Evolutionary conservation across 495 filamentous ascomycete genomes (phyloP).

Genomic region (Penicillium steckii): DNA sequence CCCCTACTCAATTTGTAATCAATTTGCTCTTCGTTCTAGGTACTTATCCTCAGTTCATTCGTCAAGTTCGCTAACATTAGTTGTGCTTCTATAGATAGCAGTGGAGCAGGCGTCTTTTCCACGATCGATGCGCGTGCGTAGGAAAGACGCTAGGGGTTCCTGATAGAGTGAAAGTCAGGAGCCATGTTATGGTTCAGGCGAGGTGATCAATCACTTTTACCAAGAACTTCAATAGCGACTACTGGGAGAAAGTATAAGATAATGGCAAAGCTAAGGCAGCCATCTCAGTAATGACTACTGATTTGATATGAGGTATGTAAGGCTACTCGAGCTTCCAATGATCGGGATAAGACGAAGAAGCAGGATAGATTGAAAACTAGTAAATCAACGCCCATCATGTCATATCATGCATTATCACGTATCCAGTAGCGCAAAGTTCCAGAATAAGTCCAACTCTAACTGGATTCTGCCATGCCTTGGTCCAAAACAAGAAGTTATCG

Average conservation of each 20-base stretch:
- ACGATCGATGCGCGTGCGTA: background rate
- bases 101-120: background rate
- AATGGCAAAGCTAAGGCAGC: background rate
- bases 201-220: slow-evolving; percentile 1
- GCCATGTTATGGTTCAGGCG: background rate
- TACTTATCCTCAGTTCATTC: too few relatives aligned
- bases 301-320: too few relatives aligned
- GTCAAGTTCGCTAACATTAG: too few relatives aligned
- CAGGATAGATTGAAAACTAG: slow-evolving; percentile 4
- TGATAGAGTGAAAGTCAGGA: background rate
- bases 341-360: background rate
- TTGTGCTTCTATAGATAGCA: background rate
- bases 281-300: background rate
- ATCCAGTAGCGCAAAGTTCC: background rate
- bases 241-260: too few relatives aligned
- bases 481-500: background rate
- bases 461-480: background rate
- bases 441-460: background rate
- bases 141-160: slow-evolving; percentile 11
- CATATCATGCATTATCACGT: background rate
- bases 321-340: background rate
- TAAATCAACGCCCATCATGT: slow-evolving; percentile 22
- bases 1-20: too few relatives aligned
- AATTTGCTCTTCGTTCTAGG: too few relatives aligned
- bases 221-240: too few relatives aligned